These are phyloP conservation scores for Paspalum notatum DNA, from an alignment of 176 grass and related monocot genomes.

Conservation along the genomic window DNA sequence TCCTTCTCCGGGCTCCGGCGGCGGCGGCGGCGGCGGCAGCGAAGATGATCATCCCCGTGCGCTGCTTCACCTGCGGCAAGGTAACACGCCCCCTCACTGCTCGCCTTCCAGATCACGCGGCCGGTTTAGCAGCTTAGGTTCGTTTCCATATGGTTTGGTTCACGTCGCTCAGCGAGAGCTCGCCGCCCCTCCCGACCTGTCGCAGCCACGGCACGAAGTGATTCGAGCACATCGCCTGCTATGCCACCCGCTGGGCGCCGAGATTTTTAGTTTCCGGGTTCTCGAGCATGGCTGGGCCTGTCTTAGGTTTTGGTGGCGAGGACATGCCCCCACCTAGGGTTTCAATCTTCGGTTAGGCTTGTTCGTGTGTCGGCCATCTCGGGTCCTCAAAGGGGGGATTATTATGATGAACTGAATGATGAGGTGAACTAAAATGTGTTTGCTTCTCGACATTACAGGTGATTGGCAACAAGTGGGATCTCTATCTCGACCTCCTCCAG, in stretches of 20 bases:
- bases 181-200: not conserved
- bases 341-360: not conserved
- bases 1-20: not conserved
- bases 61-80: constrained; percentile 97
- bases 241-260: not conserved
- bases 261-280: not conserved
- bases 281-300: not conserved
- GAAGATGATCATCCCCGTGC: constrained; percentile 96
- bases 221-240: not conserved
- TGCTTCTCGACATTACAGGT: constrained; percentile 47
- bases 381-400: not conserved
- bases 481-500: constrained; percentile 88
- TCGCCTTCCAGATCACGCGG: not conserved
- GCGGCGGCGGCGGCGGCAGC: constrained; percentile 28
- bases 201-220: not conserved
- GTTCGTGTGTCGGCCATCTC: not conserved
- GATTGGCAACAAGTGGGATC: constrained; percentile 97
- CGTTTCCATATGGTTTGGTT: constrained; percentile 9
- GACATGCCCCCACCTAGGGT: not conserved
- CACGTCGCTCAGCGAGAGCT: not conserved
- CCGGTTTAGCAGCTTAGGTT: not conserved
- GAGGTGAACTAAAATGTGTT: constrained; percentile 24
- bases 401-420: not conserved
- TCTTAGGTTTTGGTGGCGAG: constrained; percentile 2
- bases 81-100: not conserved